Evolutionary conservation across 805 yeast species (phyloP).

Genomic region (Starmerella sirachaensis): DNA sequence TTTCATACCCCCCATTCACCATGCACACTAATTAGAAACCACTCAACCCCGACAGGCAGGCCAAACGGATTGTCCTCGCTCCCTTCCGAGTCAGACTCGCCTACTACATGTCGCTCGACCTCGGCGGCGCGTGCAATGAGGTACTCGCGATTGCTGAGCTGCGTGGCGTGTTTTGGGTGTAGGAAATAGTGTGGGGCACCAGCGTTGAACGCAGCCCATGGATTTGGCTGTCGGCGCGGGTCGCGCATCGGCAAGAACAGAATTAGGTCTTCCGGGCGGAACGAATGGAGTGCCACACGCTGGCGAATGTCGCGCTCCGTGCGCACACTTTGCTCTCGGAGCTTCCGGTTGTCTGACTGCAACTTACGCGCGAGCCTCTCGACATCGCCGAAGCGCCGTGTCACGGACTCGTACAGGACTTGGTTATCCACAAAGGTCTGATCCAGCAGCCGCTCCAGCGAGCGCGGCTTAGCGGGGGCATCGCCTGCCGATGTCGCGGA

Average conservation of each 20-base stretch:
- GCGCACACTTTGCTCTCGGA: slow-evolving; percentile 30
- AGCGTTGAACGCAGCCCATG: slow-evolving; percentile 93
- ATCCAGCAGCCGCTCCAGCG: slow-evolving; percentile 22
- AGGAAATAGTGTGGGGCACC: slow-evolving; percentile 79
- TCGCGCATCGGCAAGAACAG: slow-evolving; percentile 70
- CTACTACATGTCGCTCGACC: slow-evolving; percentile 38
- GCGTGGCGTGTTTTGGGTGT: slow-evolving; percentile 33
- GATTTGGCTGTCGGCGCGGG: slow-evolving; percentile 33
- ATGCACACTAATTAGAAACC: slow-evolving; percentile 20
- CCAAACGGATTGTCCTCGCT: slow-evolving; percentile 52
- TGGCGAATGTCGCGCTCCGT: slow-evolving; percentile 30
- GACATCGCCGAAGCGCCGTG: slow-evolving; percentile 74
- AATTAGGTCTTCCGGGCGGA: slow-evolving; percentile 64
- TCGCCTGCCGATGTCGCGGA: not conserved
- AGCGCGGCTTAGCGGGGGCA: slow-evolving; percentile 26
- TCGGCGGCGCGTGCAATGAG: slow-evolving; percentile 55
- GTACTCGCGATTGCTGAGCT: slow-evolving; percentile 53
- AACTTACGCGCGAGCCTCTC: slow-evolving; percentile 78
- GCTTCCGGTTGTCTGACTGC: slow-evolving; percentile 54
- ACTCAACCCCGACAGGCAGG: slow-evolving; percentile 42
- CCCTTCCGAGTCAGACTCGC: slow-evolving; percentile 20
- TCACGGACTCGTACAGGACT: slow-evolving; percentile 36
- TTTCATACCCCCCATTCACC: slow-evolving; percentile 17
- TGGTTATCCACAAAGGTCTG: slow-evolving; percentile 31
- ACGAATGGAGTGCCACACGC: slow-evolving; percentile 55